A percentile compares a stretch with the other conserved stretches of the same genome.
These are phyloP conservation scores for Tuber aestivum DNA, from an alignment of 495 filamentous ascomycete species.

Conservation along the genomic window DNA sequence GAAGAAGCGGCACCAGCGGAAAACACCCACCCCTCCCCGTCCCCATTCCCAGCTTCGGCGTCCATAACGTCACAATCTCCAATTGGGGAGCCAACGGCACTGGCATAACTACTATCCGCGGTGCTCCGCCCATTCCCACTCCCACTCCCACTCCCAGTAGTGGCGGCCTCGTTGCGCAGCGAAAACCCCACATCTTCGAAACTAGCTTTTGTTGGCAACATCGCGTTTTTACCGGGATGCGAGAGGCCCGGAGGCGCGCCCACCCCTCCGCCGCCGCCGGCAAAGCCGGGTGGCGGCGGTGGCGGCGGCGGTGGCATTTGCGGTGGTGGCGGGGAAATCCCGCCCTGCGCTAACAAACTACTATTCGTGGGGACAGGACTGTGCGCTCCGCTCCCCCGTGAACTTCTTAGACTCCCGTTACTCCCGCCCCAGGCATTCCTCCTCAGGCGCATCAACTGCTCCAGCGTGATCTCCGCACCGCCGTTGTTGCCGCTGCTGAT, in stretches of 20 bases:
- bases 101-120: conserved; percentile 30
- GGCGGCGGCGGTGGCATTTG: too few species aligned
- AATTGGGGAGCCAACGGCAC: conserved; percentile 26
- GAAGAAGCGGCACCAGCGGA: not conserved
- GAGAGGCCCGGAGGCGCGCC: conserved; percentile 27
- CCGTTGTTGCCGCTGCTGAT: not conserved
- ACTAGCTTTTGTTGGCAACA: conserved; percentile 39
- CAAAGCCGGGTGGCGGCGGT: conserved; percentile 10
- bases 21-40: conserved; percentile 10
- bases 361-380: conserved; percentile 21
- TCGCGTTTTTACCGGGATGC: conserved; percentile 33
- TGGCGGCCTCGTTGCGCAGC: not conserved
- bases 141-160: not conserved
- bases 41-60: conserved; percentile 7
- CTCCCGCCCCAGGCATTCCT: conserved; percentile 39
- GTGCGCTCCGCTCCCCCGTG: conserved; percentile 20
- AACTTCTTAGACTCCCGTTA: conserved; percentile 30
- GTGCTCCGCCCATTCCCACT: conserved; percentile 17
- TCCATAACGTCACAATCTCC: conserved; percentile 14
- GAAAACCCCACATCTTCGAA: conserved; percentile 35
- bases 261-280: not conserved
- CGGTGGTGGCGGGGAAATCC: too few species aligned
- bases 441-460: conserved; percentile 22
- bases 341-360: conserved; percentile 7
- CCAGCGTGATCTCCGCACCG: not conserved